phyloP scores from a whole-genome alignment of 2,329 filamentous ascomycete species.

The Pezicula radicicola region DNA sequence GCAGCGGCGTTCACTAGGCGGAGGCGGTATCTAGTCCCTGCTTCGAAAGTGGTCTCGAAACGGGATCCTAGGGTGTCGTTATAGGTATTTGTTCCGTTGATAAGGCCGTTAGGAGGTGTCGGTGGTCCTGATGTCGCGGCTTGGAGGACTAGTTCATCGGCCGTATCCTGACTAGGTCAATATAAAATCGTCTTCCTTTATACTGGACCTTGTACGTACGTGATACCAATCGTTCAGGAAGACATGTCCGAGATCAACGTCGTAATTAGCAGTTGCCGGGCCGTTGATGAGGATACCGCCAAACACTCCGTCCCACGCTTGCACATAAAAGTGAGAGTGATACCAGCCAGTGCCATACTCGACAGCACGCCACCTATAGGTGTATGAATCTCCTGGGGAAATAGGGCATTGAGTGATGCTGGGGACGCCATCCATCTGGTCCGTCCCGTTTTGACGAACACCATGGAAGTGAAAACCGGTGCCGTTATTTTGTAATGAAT shows the following conservation, averaged over 20 bases:
- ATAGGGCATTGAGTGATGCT: constrained; percentile 63
- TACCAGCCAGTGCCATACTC: constrained; percentile 51
- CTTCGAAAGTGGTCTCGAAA: constrained; percentile 31
- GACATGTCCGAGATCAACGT: constrained; percentile 57
- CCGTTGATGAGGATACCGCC: constrained; percentile 62
- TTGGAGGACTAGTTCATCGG: constrained; percentile 14
- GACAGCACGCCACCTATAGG: constrained; percentile 15
- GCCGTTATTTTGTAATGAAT: constrained; percentile 37
- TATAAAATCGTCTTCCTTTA: no score
- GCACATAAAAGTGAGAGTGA: constrained; percentile 52
- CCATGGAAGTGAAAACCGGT: constrained; percentile 44
- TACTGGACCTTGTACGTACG: not conserved
- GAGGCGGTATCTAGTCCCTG: constrained; percentile 40
- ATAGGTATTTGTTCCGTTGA: constrained; percentile 18
- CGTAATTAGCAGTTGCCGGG: constrained; percentile 54
- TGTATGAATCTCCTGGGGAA: constrained; percentile 34
- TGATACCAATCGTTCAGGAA: constrained; percentile 28
- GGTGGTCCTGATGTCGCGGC: constrained; percentile 18
- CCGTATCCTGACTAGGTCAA: constrained; percentile 5
- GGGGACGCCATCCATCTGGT: constrained; percentile 38
- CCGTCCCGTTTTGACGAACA: constrained; percentile 36
- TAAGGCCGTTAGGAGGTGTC: constrained; percentile 27
- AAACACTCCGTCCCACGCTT: constrained; percentile 52
- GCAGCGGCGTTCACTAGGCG: constrained; percentile 43
- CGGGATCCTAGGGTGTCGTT: constrained; percentile 14